Conservation (phyloP, 805 yeast species). For the Metschnikowia cubensis region DNA sequence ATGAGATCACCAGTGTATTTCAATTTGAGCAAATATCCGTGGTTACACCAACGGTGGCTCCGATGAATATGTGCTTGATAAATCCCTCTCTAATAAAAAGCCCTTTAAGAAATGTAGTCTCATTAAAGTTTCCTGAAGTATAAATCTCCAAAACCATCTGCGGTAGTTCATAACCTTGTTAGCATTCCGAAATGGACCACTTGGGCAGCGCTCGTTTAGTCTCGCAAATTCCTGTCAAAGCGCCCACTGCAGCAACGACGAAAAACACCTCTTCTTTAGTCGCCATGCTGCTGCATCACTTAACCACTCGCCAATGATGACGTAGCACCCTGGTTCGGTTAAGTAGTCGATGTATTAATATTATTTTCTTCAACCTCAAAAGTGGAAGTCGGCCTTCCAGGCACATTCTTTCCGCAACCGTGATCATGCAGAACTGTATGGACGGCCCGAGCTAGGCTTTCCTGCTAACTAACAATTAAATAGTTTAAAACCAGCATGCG, state of each 20-base stretch:
- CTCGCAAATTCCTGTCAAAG: slow-evolving; percentile 4
- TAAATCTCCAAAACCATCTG: no score
- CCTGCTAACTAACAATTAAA: no score
- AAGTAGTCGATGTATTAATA: no score
- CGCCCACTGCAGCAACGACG: neutral
- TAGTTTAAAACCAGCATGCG: no score
- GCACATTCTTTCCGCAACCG: no score
- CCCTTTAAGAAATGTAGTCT: neutral
- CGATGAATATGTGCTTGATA: no score
- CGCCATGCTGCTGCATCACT: neutral
- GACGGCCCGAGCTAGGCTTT: no score
- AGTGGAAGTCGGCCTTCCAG: no score
- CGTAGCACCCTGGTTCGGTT: neutral
- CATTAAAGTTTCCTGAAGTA: no score
- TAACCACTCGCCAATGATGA: neutral
- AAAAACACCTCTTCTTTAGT: neutral
- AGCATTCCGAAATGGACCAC: neutral
- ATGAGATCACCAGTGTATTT: neutral
- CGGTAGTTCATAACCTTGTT: no score
- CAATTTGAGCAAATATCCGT: neutral
- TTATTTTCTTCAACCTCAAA: no score
- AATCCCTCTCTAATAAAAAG: neutral
- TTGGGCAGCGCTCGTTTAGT: neutral
- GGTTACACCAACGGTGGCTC: neutral
- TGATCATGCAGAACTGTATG: no score